Conservation (phyloP, 1,139 yeast genomes). For the Hansenula sp. region DNA sequence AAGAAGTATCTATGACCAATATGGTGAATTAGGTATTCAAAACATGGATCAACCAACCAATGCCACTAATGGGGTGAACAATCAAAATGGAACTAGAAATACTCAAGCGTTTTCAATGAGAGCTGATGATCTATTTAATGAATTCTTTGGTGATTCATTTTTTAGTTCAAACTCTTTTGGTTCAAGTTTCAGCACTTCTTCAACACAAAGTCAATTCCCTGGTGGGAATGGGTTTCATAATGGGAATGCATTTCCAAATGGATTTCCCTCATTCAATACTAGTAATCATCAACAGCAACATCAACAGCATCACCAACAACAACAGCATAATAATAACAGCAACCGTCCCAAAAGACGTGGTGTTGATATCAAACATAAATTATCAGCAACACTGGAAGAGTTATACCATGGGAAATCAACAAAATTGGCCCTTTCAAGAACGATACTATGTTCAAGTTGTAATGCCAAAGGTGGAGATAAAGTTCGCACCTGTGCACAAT, state of each 20-base stretch:
- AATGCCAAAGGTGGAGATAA: slow-evolving; percentile 40
- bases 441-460: slow-evolving; percentile 38
- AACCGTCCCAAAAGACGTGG: slow-evolving; percentile 27
- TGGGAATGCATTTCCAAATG: not conserved
- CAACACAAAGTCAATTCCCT: not conserved
- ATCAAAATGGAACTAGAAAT: not conserved
- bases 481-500: slow-evolving; percentile 28
- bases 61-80: slow-evolving; percentile 3
- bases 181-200: not conserved
- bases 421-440: slow-evolving; percentile 42
- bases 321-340: not conserved
- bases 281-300: slow-evolving; percentile 1
- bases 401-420: slow-evolving; percentile 44
- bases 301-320: not conserved
- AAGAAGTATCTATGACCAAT: slow-evolving; percentile 52
- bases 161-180: slow-evolving; percentile 3
- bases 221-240: not conserved
- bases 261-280: not conserved
- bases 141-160: slow-evolving; percentile 28
- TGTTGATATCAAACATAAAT: slow-evolving; percentile 42
- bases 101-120: slow-evolving; percentile 18
- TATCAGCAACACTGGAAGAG: slow-evolving; percentile 42
- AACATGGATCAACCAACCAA: too few relatives aligned
- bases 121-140: slow-evolving; percentile 33
- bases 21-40: slow-evolving; percentile 51